Percentiles rank a stretch among this genome's conserved stretches.
These are phyloP conservation scores for Rosa chinensis DNA, from an alignment of 306 rosid species.

Conservation along the genomic window DNA sequence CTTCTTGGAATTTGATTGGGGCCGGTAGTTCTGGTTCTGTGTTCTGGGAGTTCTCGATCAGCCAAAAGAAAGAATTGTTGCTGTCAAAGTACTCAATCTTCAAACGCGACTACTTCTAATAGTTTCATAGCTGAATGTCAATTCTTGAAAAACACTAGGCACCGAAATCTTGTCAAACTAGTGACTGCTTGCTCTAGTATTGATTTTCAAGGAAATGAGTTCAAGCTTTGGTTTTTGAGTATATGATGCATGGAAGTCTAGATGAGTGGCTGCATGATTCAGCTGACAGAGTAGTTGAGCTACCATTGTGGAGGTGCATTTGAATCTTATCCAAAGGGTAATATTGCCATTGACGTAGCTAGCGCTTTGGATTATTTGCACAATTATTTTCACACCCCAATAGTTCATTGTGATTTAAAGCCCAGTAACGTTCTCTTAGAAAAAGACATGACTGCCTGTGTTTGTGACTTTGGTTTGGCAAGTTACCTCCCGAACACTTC, in stretches of 20 bases:
- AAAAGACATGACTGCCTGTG: not conserved
- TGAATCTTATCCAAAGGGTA: not conserved
- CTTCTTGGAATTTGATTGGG: not conserved
- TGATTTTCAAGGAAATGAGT: not conserved
- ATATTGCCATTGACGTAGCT: not conserved
- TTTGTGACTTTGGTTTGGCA: constrained; percentile 3
- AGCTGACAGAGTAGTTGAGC: not conserved
- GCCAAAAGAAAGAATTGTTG: not conserved
- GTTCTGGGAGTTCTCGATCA: not conserved
- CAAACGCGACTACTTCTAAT: not conserved
- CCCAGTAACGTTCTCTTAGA: not conserved
- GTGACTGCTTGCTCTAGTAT: not conserved
- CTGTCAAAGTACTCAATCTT: not conserved
- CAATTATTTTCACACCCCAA: not conserved
- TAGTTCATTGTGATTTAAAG: constrained; percentile 13
- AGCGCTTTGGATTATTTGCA: not conserved
- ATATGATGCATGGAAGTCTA: not conserved
- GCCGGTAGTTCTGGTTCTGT: not conserved
- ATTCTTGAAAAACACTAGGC: not conserved
- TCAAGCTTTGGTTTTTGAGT: not conserved
- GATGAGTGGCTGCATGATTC: not conserved
- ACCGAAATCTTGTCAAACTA: constrained; percentile 1
- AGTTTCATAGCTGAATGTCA: not conserved
- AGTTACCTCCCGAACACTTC: not conserved
- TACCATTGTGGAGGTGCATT: not conserved